Base-by-base conservation (phyloP, 768 basidiomycete species). In the Leucosporidium scottii region DNA sequence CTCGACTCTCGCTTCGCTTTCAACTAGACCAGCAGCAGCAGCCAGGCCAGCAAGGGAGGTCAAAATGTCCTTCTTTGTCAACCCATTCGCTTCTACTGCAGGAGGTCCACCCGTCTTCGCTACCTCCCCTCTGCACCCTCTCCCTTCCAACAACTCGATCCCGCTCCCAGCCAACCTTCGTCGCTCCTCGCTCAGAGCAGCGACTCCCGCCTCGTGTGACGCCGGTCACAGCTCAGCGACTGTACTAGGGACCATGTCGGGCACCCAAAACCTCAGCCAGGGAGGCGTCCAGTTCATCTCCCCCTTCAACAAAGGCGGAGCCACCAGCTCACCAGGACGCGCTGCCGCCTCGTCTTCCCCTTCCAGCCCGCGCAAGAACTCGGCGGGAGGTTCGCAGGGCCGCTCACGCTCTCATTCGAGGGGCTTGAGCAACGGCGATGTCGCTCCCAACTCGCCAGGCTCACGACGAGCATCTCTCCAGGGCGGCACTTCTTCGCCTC, bases 61-160 rank as follows among this genome's bases (percentile, higher is more conserved):
- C 39, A 51, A 54, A 4, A 66, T 62, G 47, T 47, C 64, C 7
- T 49, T 70, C 50, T 70, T 70, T 60, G 66, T 39, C 56, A 70
- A 70, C 53, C 68, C 68, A 13, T 70, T 70, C 58, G 51, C 59
- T 6, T 17, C 51, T 23, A 53, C n/a, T 17, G 15, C 6, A 17
- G 23, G 8, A 17, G 8, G 12, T 27, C 3, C 51, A 9, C n/a
- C n/a, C 23, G 51, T 53, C n/a, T 53, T 53, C 27, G 51, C 51
- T 15, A n/a, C 51, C 4, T 18, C 51, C n/a, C 51, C 51, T n/a
- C 27, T 53, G 12, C 23, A 53, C 51, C 51, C 51, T 53, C 27
- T 53, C n/a, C 51, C 51, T n/a, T 53, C 51, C 51, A 23, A 23
- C 39, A 44, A 44, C 39, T 44, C 39, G 39, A 12, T 44, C 39